Percentiles rank a stretch among this genome's conserved stretches.
Evolutionary conservation across 140 eudicot genomes (phyloP).

Genomic region (Anethum foeniculum): DNA sequence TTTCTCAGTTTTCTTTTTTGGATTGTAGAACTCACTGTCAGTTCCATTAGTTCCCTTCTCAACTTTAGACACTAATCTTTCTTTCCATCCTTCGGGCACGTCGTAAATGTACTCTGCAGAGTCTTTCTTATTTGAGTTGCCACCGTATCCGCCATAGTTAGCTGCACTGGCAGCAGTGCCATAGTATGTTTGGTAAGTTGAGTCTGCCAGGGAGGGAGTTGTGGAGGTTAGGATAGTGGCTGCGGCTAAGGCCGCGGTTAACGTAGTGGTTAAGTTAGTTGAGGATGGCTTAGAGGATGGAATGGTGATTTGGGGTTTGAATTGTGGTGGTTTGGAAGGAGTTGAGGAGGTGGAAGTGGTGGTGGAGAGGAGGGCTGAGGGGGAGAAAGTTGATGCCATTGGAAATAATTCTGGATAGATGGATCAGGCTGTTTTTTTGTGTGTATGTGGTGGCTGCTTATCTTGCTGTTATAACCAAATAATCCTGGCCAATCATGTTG

Average conservation of each 20-base stretch:
- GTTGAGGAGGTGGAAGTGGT: slow-evolving; percentile 29
- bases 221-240: slow-evolving; percentile 41
- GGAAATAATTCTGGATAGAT: slow-evolving; percentile 19
- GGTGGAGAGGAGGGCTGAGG: slow-evolving; percentile 70
- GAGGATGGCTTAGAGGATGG: slow-evolving; percentile 40
- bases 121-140: slow-evolving; percentile 73
- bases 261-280: slow-evolving; percentile 41
- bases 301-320: slow-evolving; percentile 39
- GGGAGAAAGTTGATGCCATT: slow-evolving; percentile 86
- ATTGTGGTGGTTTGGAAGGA: slow-evolving; percentile 26
- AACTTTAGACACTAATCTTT: slow-evolving; percentile 66
- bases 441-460: slow-evolving; percentile 17
- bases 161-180: slow-evolving; percentile 98
- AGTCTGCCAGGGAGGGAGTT: slow-evolving; percentile 35
- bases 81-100: slow-evolving; percentile 95
- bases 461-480: background rate
- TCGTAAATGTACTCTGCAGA: slow-evolving; percentile 94
- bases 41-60: slow-evolving; percentile 97
- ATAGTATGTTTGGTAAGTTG: slow-evolving; percentile 54
- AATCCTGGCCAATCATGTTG: slow-evolving; percentile 1
- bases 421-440: slow-evolving; percentile 24
- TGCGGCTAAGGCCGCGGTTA: slow-evolving; percentile 60
- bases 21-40: slow-evolving; percentile 86
- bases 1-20: slow-evolving; percentile 66
- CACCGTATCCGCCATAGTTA: slow-evolving; percentile 94